Percentiles rank a stretch among this genome's conserved stretches.
Conservation (phyloP, 2,329 filamentous ascomycete genomes). For the Coniella lustricola region DNA sequence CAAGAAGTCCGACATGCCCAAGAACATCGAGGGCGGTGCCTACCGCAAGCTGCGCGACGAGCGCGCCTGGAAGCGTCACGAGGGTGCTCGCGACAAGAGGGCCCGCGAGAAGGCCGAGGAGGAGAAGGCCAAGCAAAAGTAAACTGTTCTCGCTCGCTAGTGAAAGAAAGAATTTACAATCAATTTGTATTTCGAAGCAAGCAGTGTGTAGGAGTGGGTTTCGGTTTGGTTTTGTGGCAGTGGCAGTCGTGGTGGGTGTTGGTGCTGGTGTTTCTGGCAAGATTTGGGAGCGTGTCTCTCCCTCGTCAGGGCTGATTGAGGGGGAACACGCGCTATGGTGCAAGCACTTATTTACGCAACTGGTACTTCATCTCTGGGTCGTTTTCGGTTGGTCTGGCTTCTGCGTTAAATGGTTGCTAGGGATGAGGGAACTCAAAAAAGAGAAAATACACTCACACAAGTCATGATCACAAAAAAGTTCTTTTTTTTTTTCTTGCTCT, state of each 20-base stretch:
- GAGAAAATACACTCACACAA: constrained; percentile 7
- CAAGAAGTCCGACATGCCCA: constrained; percentile 73
- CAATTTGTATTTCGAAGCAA: neutral
- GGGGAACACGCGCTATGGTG: constrained; percentile 1
- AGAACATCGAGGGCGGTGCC: constrained; percentile 71
- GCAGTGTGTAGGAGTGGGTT: neutral
- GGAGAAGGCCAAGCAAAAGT: constrained; percentile 74
- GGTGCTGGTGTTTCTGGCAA: constrained; percentile 7
- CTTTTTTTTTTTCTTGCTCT: neutral
- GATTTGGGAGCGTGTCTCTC: neutral
- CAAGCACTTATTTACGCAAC: constrained; percentile 10
- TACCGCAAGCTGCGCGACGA: constrained; percentile 80
- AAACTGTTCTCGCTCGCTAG: constrained; percentile 30
- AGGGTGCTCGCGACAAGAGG: constrained; percentile 88
- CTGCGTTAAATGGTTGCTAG: constrained; percentile 17
- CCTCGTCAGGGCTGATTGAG: constrained; percentile 1
- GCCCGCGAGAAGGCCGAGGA: constrained; percentile 80
- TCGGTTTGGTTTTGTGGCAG: constrained; percentile 1
- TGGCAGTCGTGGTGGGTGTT: neutral
- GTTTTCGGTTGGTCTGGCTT: constrained; percentile 19
- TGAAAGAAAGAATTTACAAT: neutral
- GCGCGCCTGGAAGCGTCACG: constrained; percentile 73
- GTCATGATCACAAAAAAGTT: constrained; percentile 15
- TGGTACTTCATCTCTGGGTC: constrained; percentile 17
- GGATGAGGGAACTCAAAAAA: constrained; percentile 6